Evolutionary conservation across 1,284 basidiomycete species (phyloP).

Genomic region (Sphagnurus paluster): DNA sequence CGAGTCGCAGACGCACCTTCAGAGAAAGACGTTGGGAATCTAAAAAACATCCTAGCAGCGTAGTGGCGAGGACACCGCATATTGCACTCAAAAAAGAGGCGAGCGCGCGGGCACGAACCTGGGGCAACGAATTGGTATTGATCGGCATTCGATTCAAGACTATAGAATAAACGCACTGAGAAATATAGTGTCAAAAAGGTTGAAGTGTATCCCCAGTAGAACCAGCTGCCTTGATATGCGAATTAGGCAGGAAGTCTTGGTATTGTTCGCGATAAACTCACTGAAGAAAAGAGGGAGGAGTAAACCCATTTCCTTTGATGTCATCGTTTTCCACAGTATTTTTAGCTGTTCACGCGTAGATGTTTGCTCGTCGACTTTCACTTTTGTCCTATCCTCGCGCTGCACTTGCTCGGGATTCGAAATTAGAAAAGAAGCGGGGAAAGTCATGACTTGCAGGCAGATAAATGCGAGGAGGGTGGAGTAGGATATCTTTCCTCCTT

Average conservation of each 20-base stretch:
- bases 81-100: constrained; percentile 22
- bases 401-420: constrained; percentile 21
- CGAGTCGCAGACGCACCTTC: constrained; percentile 6
- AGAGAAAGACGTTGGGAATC: constrained; percentile 18
- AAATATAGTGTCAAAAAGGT: constrained; percentile 24
- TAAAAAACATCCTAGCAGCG: constrained; percentile 19
- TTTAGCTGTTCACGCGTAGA: constrained; percentile 18
- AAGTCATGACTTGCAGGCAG: constrained; percentile 18
- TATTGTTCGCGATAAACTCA: not conserved
- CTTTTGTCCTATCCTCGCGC: constrained; percentile 21
- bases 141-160: not conserved
- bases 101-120: constrained; percentile 21
- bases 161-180: not conserved
- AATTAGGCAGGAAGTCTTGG: not conserved
- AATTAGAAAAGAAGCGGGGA: constrained; percentile 17
- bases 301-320: constrained; percentile 14
- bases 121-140: not conserved
- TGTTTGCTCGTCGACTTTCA: constrained; percentile 19
- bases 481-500: constrained; percentile 22
- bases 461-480: constrained; percentile 19
- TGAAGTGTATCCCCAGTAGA: constrained; percentile 23
- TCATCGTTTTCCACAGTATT: constrained; percentile 13
- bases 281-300: constrained; percentile 22
- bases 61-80: constrained; percentile 17
- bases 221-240: constrained; percentile 19